Evolutionary conservation across 768 basidiomycete genomes (phyloP), one percentile per base, ranked within the genome.

Genomic region (Agrocybe praecox): DNA sequence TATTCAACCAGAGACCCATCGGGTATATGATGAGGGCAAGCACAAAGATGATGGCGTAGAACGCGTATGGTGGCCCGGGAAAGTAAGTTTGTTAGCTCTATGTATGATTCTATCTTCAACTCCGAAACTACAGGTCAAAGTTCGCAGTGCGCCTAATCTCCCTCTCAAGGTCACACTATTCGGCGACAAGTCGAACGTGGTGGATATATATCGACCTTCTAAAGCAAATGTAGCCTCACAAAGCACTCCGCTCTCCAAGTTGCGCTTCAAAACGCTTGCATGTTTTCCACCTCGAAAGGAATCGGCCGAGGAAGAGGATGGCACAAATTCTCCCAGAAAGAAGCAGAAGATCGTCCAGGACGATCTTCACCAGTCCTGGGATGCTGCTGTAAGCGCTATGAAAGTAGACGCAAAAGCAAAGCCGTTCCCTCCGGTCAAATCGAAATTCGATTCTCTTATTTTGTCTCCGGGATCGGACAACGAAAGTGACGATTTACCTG

Each of bases 11-110:
- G 64, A 55, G 44, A 65, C 60, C 6, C 77, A 75, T 15, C 57
- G 65, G 11, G 65, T 79, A 15, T 72, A 69, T 8, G 70, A 74
- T 36, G 63, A 64, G 19, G 61, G 69, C 19, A 47, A 64, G 19
- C 63, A 52, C 21, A 34, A 67, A 33, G 66, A 65, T 26, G 50
- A 57, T 36, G 56, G 34, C 22, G 50, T 49, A 17, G 70, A 71
- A 26, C 60, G 67, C 55, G 69, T 84, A 36, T 91, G 89, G 89
- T 91, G 89, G 89, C 89, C 89, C 19, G 87, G 78, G 24, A 79
- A 80, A 75, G 89, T 89, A 63, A 61, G 75, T 70, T 29, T 47
- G 22, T 58, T 54, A 57, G 54, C 52, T 57, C 57, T 49, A 49
- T 32, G 22, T 45, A 24, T 40, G 12, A 23, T 26, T 48, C 10